Evolutionary conservation across 75 land plant species (phyloP), one percentile per base, ranked within the genome.

Genomic region (Azolla pinnata): DNA sequence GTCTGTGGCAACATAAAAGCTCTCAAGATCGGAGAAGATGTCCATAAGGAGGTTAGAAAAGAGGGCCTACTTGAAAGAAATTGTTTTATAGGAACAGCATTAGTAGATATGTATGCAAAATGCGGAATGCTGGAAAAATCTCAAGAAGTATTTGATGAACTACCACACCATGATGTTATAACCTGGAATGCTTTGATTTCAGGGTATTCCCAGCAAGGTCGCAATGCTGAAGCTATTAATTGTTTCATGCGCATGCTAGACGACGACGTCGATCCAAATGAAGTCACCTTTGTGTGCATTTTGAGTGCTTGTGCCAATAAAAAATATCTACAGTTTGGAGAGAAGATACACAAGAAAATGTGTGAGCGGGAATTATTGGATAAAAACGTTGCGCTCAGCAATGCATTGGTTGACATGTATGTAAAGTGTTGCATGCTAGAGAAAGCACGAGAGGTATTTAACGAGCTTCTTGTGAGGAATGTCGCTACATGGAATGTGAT

Each of bases 381-480:
- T 1, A 10, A 12, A 2, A 68, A 83, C 66, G 44, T 79, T 4
- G 75, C 59, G 30, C 53, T 73, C 1, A 86, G 78, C n/a, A 86
- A 75, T 62, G 79, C 86, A 0, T 74, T 89, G 14, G 56, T 89
- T 32, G 82, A 82, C 35, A 73, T 89, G 86, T 89, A 89, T 55
- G 52, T 75, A 0, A 80, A 82, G 31, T 86, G 59, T 54, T 56
- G 64, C 33, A n/a, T 25, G 17, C 21, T 62, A 7, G 64, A 26
- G 0, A 26, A 28, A 48, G 64, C 64, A 30, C 26, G 59, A 32
- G 1, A 25, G n/a, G 28, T 62, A 2, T 45, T 62, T 29, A 33
- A 62, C 1, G 49, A 33, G 26, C 27, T 62, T 31, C 64, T 56
- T 12, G 19, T 29, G 17, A 29, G 31, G 30, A 62, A 62, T 31